Conservation (phyloP, 495 filamentous ascomycete species). For the Amorphotheca resinae region DNA sequence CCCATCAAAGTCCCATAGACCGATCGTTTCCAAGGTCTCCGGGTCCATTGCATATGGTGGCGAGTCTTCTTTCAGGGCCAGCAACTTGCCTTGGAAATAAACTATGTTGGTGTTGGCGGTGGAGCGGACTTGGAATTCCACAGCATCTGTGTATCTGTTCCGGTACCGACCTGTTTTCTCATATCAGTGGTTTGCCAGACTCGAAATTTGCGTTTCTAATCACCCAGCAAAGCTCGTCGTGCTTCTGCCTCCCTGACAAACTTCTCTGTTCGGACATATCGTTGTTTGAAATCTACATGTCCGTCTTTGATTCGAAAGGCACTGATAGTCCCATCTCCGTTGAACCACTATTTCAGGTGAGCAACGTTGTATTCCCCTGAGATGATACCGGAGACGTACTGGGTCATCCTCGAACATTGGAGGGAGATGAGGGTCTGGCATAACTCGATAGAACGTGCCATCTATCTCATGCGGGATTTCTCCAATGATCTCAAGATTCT, state of each 20-base stretch:
- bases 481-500: conserved; percentile 11
- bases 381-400: no score
- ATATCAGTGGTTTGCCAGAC: no score
- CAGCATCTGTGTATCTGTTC: conserved; percentile 25
- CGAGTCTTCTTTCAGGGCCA: conserved; percentile 25
- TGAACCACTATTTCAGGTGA: conserved; percentile 3
- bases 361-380: no score
- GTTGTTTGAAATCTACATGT: conserved; percentile 20
- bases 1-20: conserved; percentile 34
- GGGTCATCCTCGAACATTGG: no score
- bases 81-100: conserved; percentile 20
- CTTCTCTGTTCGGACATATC: conserved; percentile 25
- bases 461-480: conserved; percentile 24
- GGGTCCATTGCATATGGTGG: conserved; percentile 27
- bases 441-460: conserved; percentile 24
- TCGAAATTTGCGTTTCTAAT: no score
- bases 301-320: conserved; percentile 40
- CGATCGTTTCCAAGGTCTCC: conserved; percentile 25
- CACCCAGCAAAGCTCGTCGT: conserved; percentile 16
- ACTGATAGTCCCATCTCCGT: conserved; percentile 28
- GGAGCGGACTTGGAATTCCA: conserved; percentile 17
- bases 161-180: conserved; percentile 20
- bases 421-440: conserved; percentile 23
- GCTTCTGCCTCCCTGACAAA: conserved; percentile 20
- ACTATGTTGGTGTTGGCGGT: conserved; percentile 28